Base-by-base conservation (phyloP, 305 asterid species). In the Lippia alba region DNA sequence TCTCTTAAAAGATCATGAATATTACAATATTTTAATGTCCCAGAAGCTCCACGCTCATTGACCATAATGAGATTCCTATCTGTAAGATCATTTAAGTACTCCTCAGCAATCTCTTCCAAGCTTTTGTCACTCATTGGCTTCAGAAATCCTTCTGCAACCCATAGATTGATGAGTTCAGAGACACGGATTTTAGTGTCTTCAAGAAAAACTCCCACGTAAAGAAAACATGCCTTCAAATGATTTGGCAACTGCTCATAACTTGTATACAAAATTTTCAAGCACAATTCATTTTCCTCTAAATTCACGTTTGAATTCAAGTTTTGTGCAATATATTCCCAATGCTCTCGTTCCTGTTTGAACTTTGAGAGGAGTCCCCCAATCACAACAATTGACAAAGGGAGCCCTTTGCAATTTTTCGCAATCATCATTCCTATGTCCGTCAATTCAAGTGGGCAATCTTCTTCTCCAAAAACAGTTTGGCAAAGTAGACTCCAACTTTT, bases 1-100 rank as follows among this genome's bases (percentile, higher is more conserved):
- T 66, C 71, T 11, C 71, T 66, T 49, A 36, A 7, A 3, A 66
- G 6, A 12, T 66, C 71, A 18, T 66, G 71, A 6, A 66, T 12
- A 8, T 51, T 66, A 17, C 61, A 51, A 6, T 9, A 7, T 3
- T 66, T 66, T 2, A 34, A 11, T 10, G 11, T 33, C 3, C 71
- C 71, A 1, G 14, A 15, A 6, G 49, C 10, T 1, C 71, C 50
- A 0, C 18, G 4, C 36, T 51, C 11, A 6, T 34, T 1, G 0
- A 49, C 20, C 4, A n/a, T 14, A 49, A 45, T 45, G n/a, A 45
- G 51, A 53, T 53, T 53, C 19, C 57, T 53, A 18, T 53, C 57
- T 17, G 17, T 53, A 53, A 53, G 57, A 10, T 53, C 57, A 0
- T 16, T 6, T 17, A 53, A 53, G 32, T 17, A 53, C 14, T 53